Evolutionary conservation across 2,329 filamentous ascomycete genomes (phyloP), one percentile per base, ranked within the genome.

Genomic region (Ceratocystiopsis sp.): DNA sequence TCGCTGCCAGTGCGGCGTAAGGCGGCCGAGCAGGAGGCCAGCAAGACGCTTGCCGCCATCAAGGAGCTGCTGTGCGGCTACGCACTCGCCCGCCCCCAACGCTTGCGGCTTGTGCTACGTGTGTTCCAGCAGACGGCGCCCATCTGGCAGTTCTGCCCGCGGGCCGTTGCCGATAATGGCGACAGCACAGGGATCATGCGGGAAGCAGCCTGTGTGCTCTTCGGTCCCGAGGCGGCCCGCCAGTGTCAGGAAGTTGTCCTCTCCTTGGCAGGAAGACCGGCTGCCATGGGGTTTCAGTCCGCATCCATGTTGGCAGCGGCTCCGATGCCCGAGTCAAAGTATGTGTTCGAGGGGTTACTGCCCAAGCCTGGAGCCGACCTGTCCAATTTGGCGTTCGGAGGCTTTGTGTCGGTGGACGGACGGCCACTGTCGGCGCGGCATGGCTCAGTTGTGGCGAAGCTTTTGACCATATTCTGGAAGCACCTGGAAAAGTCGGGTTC

Each of bases 361-460:
- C 74, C 79, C 1, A 69, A 57, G 32, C 60, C 62, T 4, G 61
- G 64, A 43, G 67, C 69, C 16, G 59, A 69, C 32, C 39, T 51
- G 3, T 53, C 57, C 2, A 65, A 59, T n/a, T 49, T 73, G 33
- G 61, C 62, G 7, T 68, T 62, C n/a, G 65, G 69, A 0, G 58
- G 68, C 5, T 85, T 77, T 54, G 59, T 86, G 32, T 82, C 78
- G 0, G 65, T 87, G 18, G 80, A 87, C 54, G 66, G 66, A 14
- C 68, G 82, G 16, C 81, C 81, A 4, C 61, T 87, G 14, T 69
- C 71, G 3, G 54, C 66, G 3, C 62, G 65, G 3, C 63, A 66
- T 43, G 75, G 75, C 2, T 70, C 25, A 8, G 10, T 67, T 0
- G 65, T 71, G 38, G 83, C 77, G 56, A 75, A 74, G 51, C 59